Percentiles rank a stretch among this genome's conserved stretches.
phyloP scores from a whole-genome alignment of 805 yeast genomes.

The Suhomyces sp. region DNA sequence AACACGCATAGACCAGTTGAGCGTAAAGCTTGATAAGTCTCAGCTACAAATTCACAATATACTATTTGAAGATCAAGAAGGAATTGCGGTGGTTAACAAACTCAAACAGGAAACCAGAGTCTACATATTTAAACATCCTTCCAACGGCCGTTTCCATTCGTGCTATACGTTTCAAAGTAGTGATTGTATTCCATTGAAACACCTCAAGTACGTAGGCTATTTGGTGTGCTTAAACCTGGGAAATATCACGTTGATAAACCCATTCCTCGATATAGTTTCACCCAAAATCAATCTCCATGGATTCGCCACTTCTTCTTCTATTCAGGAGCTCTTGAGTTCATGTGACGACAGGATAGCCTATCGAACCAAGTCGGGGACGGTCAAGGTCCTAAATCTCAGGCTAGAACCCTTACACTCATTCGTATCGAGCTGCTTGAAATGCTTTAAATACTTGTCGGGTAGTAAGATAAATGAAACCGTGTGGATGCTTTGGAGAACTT shows the following conservation, averaged over 20 bases:
- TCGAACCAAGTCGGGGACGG: conserved; percentile 16
- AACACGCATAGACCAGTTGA: conserved; percentile 52
- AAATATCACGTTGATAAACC: conserved; percentile 48
- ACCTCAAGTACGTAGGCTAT: conserved; percentile 40
- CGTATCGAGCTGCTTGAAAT: conserved; percentile 45
- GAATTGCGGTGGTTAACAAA: conserved; percentile 52
- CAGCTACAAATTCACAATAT: conserved; percentile 38
- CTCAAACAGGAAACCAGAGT: conserved; percentile 44
- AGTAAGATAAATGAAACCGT: conserved; percentile 54
- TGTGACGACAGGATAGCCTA: conserved; percentile 28
- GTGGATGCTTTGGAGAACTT: conserved; percentile 64
- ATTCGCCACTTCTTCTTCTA: conserved; percentile 13
- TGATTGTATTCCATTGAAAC: conserved; percentile 41
- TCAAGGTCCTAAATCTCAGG: conserved; percentile 30
- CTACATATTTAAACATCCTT: conserved; percentile 45
- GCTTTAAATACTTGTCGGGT: conserved; percentile 55
- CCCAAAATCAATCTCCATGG: conserved; percentile 16
- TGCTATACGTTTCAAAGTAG: conserved; percentile 24
- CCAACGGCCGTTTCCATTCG: conserved; percentile 27
- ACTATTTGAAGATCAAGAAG: conserved; percentile 56
- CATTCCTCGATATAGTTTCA: conserved; percentile 52
- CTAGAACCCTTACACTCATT: conserved; percentile 45
- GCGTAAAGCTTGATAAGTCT: conserved; percentile 24
- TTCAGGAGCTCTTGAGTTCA: conserved; percentile 25
- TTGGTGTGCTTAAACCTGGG: conserved; percentile 40